These are phyloP conservation scores for Sicyos edulis DNA, from an alignment of 306 rosid genomes.

Conservation along the genomic window DNA sequence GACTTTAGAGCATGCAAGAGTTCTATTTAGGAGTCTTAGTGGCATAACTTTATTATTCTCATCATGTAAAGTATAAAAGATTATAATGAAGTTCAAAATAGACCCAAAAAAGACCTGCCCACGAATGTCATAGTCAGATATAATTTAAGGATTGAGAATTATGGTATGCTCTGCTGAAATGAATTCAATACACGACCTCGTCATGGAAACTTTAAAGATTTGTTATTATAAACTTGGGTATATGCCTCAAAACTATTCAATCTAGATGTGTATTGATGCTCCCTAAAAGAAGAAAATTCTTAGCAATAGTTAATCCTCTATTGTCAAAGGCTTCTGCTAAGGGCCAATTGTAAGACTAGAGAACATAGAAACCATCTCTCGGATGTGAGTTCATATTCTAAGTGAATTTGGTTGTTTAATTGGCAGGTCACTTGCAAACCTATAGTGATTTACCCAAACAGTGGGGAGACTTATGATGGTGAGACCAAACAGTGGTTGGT, in stretches of 20 bases:
- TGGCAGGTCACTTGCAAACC: constrained; percentile 68
- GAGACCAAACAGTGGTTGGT: constrained; percentile 63
- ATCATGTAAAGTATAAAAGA: not conserved
- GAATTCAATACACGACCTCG: not conserved
- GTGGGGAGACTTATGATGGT: constrained; percentile 76
- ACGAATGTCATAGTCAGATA: no score
- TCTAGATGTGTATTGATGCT: not conserved
- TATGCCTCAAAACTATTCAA: not conserved
- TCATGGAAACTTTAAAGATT: not conserved
- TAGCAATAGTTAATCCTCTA: not conserved
- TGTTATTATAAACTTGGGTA: no score
- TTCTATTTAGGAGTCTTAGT: not conserved
- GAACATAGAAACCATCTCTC: not conserved
- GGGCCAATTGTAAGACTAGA: not conserved
- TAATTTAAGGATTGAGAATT: no score
- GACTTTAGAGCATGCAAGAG: not conserved
- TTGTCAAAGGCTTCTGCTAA: not conserved
- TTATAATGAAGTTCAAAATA: no score
- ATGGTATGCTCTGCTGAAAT: no score
- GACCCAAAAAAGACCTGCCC: no score
- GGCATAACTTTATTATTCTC: not conserved
- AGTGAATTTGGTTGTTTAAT: constrained; percentile 13
- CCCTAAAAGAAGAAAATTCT: not conserved
- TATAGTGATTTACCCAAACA: constrained; percentile 71
- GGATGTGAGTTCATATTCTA: not conserved